These are phyloP conservation scores for Tremella mesenterica DNA, from an alignment of 768 basidiomycete genomes.

Conservation along the genomic window DNA sequence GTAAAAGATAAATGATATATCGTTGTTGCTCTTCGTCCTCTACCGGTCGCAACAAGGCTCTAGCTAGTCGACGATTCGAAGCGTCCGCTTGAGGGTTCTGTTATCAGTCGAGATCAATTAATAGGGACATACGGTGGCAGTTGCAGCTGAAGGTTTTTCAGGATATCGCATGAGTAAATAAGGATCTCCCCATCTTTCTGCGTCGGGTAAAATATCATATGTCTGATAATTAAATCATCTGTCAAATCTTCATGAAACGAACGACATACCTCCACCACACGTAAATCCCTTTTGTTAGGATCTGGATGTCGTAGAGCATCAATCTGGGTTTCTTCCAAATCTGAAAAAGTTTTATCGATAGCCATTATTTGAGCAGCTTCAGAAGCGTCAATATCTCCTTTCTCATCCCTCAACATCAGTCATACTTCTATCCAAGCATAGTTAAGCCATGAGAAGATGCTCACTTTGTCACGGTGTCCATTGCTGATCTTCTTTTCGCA, in stretches of 20 bases:
- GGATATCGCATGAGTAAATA: conserved; percentile 36
- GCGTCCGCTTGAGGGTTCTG: conserved; percentile 18
- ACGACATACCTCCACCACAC: conserved; percentile 33
- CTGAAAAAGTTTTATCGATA: conserved; percentile 36
- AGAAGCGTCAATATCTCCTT: conserved; percentile 34
- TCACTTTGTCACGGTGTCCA: conserved; percentile 15
- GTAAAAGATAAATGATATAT: conserved; percentile 34
- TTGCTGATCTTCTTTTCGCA: conserved; percentile 15
- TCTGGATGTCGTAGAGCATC: conserved; percentile 25
- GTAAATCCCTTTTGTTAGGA: conserved; percentile 23
- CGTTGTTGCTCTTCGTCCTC: conserved; percentile 21
- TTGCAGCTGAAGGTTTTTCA: conserved; percentile 36
- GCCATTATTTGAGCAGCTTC: conserved; percentile 39
- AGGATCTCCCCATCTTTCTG: conserved; percentile 24
- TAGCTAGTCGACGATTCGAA: conserved; percentile 21
- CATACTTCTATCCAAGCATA: not conserved
- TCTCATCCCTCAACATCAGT: no score
- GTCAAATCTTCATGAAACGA: not conserved
- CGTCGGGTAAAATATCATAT: conserved; percentile 40
- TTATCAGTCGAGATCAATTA: not conserved
- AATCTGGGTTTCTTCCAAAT: conserved; percentile 12
- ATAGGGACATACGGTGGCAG: conserved; percentile 17
- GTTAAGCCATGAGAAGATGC: not conserved
- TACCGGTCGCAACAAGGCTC: conserved; percentile 30
- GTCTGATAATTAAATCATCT: conserved; percentile 2